Base-by-base conservation (phyloP, 1,284 basidiomycete genomes). In the Boletellus deceptivus region DNA sequence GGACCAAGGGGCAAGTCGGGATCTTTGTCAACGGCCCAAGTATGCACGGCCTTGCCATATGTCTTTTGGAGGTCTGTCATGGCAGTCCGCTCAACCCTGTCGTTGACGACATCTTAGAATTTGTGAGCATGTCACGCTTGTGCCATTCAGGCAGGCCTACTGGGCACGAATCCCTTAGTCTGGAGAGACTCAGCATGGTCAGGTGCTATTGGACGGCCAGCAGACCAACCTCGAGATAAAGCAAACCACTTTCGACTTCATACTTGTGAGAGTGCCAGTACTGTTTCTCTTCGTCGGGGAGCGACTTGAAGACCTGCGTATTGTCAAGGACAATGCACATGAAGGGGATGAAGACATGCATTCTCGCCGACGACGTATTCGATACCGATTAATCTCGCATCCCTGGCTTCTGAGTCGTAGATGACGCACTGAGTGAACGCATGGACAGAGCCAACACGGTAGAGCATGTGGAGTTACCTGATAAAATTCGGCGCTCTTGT, bases 1-100 rank as follows among this genome's bases (percentile, higher is more conserved):
- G 70, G 76, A 14, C 77, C 78, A 31, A 82, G 64, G 3, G 79
- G 79, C 3, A 81, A 58, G 33, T 77, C 70, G 0, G 78, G 73
- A 46, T 70, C 48, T 14, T 63, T 62, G 55, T 80, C 78, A 51
- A 62, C 65, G 17, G 61, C 68, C 75, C 77, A 78, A 8, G 75
- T 78, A 49, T 78, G 76, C 22, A 77, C 74, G 1, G 74, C 75
- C 68, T 80, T 81, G 44, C 77, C 78, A 53, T 79, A 80, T 1
- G 75, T 77, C 48, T 69, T 67, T 52, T 80, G 75, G 3, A 79
- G 62, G 50, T 76, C 71, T 4, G 72, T 63, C 76, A 80, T 79
- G 0, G 71, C 70, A 0, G 71, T 72, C 49, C 75, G 67, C 55
- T 80, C 76, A 0, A 74, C 72, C 6, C 62, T 29, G 50, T 78